Percentiles rank a stretch among this genome's conserved stretches.
Conservation (phyloP, 139 green algal genomes). For the Tetradesmus obliquus region DNA sequence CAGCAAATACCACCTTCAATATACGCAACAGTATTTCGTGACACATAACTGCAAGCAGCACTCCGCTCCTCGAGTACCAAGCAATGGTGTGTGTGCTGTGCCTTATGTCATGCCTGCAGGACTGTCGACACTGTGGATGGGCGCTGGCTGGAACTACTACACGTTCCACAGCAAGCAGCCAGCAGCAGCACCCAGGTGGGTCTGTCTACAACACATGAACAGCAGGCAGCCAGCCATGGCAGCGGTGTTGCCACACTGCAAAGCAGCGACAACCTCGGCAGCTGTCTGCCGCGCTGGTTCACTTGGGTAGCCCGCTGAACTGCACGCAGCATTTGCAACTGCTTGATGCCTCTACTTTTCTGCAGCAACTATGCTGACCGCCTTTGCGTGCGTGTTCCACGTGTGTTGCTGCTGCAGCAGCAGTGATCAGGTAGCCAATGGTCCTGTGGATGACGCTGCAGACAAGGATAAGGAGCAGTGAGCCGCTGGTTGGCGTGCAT, state of each 20-base stretch:
- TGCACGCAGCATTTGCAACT: neutral
- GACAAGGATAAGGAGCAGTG: conserved; percentile 16
- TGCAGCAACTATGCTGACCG: neutral
- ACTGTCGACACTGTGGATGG: conserved; percentile 80
- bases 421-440: neutral
- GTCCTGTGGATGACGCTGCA: neutral
- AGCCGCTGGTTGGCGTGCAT: neutral
- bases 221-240: neutral
- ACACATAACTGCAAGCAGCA: too few species aligned
- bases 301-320: too few species aligned
- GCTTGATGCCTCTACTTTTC: neutral
- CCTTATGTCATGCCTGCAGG: conserved; percentile 37
- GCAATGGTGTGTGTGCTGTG: neutral
- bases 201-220: too few species aligned
- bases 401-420: neutral
- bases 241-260: too few species aligned
- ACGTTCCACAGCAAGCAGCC: conserved; percentile 47
- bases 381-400: neutral
- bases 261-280: too few species aligned
- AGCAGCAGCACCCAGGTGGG: neutral
- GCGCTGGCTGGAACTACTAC: conserved; percentile 82
- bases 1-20: too few species aligned
- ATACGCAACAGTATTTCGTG: too few species aligned
- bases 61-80: too few species aligned
- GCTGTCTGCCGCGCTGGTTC: too few species aligned